phyloP scores from a whole-genome alignment of 2,329 filamentous ascomycete genomes.

The Gnomoniopsis smithogilvyi region DNA sequence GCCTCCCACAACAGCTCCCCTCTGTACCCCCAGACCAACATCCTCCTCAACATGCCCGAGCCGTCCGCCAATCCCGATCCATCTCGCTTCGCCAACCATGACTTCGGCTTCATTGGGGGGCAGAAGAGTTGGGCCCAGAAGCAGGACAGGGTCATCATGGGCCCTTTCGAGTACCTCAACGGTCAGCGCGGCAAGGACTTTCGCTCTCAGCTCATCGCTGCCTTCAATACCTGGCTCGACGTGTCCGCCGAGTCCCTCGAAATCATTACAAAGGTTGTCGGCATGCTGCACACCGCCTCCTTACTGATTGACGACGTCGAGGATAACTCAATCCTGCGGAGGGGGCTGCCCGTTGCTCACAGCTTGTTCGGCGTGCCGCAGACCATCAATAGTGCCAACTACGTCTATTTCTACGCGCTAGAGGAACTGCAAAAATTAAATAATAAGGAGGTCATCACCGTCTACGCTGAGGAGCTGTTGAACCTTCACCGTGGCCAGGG shows the following conservation, averaged over 20 bases:
- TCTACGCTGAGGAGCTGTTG: slow-evolving; percentile 79
- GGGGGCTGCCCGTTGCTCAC: slow-evolving; percentile 79
- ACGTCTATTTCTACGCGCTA: slow-evolving; percentile 79
- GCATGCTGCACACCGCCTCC: slow-evolving; percentile 83
- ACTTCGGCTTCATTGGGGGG: slow-evolving; percentile 47
- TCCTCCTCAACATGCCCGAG: slow-evolving; percentile 33
- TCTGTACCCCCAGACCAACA: slow-evolving; percentile 27
- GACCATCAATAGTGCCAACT: slow-evolving; percentile 89
- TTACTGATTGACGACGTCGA: slow-evolving; percentile 86
- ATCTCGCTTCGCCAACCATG: slow-evolving; percentile 50
- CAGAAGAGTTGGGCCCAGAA: slow-evolving; percentile 62
- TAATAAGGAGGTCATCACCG: slow-evolving; percentile 63
- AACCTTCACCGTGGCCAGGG: slow-evolving; percentile 85
- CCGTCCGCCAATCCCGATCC: slow-evolving; percentile 42
- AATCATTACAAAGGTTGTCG: slow-evolving; percentile 75
- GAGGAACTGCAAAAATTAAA: slow-evolving; percentile 68
- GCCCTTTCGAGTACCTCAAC: slow-evolving; percentile 77
- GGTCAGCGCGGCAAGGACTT: slow-evolving; percentile 83
- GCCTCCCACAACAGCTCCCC: slow-evolving; percentile 17
- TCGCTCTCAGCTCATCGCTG: slow-evolving; percentile 71
- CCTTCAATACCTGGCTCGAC: slow-evolving; percentile 78
- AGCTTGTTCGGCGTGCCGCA: slow-evolving; percentile 82
- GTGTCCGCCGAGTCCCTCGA: slow-evolving; percentile 68
- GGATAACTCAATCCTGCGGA: slow-evolving; percentile 63
- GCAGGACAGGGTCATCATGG: slow-evolving; percentile 75